Conservation (phyloP, 106 monocot species). For the Dioscorea alata region DNA sequence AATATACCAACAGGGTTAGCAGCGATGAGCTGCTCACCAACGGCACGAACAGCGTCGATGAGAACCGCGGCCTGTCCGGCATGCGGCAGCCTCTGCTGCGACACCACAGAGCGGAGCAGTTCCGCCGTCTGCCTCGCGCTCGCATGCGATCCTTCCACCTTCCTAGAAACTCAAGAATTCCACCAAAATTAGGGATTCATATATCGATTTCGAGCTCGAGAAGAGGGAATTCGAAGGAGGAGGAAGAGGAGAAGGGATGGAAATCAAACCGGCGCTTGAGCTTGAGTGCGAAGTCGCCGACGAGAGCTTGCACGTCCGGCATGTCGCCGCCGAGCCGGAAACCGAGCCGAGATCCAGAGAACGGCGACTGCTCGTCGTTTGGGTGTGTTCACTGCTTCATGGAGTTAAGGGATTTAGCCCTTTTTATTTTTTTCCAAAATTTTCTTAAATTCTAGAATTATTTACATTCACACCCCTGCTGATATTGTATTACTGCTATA, state of each 20-base stretch:
- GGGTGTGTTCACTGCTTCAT: not conserved
- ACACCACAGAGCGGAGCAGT: constrained; percentile 82
- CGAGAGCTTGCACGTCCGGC: constrained; percentile 83
- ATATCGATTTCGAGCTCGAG: not conserved
- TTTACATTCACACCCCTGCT: not conserved
- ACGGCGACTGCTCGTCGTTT: not conserved
- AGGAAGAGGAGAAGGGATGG: no score
- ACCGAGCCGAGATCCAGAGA: not conserved
- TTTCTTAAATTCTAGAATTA: not conserved
- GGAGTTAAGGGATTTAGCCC: not conserved
- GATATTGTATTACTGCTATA: not conserved
- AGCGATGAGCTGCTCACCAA: constrained; percentile 80
- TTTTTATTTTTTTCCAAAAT: not conserved
- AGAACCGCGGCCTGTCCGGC: constrained; percentile 59
- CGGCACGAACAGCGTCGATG: constrained; percentile 56
- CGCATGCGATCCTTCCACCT: constrained; percentile 93
- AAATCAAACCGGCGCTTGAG: constrained; percentile 53
- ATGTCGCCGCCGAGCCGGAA: constrained; percentile 21
- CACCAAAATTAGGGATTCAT: not conserved
- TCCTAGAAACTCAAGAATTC: constrained; percentile 26
- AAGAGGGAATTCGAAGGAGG: no score
- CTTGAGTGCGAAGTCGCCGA: constrained; percentile 80
- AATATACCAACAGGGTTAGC: constrained; percentile 83
- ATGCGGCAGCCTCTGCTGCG: constrained; percentile 74
- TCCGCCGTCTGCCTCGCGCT: constrained; percentile 82